Conservation (phyloP, 148 eudicot species). For the Beta vulgaris region DNA sequence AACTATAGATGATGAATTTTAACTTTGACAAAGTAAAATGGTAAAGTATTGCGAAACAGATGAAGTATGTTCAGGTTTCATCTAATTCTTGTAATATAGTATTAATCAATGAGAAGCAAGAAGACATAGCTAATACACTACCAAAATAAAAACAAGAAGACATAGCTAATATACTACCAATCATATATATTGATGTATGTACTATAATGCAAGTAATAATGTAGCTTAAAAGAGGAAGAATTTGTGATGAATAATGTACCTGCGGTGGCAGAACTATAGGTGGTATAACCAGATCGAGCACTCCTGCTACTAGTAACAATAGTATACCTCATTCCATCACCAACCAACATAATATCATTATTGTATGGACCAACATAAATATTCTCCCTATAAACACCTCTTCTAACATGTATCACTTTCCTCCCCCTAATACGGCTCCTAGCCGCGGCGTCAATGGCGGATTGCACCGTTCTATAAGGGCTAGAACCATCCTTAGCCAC, state of each 20-base stretch:
- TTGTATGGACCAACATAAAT: slow-evolving; percentile 35
- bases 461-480: slow-evolving; percentile 38
- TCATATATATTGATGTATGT: too few relatives aligned
- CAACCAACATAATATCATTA: slow-evolving; percentile 59
- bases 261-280: slow-evolving; percentile 67
- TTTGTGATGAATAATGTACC: slow-evolving; percentile 35
- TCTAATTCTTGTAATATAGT: too few relatives aligned
- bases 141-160: too few relatives aligned
- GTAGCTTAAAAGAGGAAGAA: neutral
- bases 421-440: slow-evolving; percentile 27
- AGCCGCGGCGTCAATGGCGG: slow-evolving; percentile 47
- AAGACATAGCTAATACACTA: too few relatives aligned
- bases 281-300: slow-evolving; percentile 50
- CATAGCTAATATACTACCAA: too few relatives aligned
- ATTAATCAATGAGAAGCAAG: too few relatives aligned
- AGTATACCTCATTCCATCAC: slow-evolving; percentile 61
- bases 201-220: too few relatives aligned
- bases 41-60: too few relatives aligned
- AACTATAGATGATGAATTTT: too few relatives aligned
- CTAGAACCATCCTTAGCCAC: slow-evolving; percentile 43
- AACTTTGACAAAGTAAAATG: too few relatives aligned
- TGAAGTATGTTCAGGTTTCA: too few relatives aligned
- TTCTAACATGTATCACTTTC: slow-evolving; percentile 38
- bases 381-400: slow-evolving; percentile 49
- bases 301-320: slow-evolving; percentile 56